A percentile compares a stretch with the other conserved stretches of the same genome.
Evolutionary conservation across 306 rosid genomes (phyloP).

Genomic region (Amphicarpaea edgeworthii): DNA sequence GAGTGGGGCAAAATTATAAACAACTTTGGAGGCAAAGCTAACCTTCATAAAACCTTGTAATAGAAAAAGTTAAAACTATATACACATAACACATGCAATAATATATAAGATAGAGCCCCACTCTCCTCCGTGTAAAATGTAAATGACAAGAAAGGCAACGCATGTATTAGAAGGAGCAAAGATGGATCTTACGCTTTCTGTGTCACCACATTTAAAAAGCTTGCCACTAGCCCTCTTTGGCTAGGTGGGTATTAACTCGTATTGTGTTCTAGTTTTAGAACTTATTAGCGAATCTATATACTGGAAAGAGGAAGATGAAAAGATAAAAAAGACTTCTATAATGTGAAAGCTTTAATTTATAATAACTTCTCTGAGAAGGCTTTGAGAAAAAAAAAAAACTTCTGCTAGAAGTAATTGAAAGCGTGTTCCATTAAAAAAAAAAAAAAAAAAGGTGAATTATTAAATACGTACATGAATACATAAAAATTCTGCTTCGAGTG

Average conservation of each 20-base stretch:
- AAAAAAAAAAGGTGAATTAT: too few relatives aligned
- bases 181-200: conserved; percentile 31
- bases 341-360: background rate
- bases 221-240: background rate
- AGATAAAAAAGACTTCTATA: background rate
- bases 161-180: background rate
- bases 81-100: too few relatives aligned
- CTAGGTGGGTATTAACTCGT: background rate
- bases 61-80: background rate
- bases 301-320: background rate
- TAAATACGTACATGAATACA: too few relatives aligned
- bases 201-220: background rate
- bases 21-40: background rate
- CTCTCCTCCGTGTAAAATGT: background rate
- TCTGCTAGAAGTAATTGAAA: too few relatives aligned
- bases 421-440: too few relatives aligned
- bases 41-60: background rate
- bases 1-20: background rate
- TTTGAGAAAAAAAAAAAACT: too few relatives aligned
- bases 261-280: background rate
- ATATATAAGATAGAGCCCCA: too few relatives aligned
- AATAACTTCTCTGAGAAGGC: background rate
- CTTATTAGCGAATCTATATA: background rate
- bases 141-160: background rate
- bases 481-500: too few relatives aligned